Base-by-base conservation (phyloP, 495 filamentous ascomycete species). In the Sabuloglossum arenarium region DNA sequence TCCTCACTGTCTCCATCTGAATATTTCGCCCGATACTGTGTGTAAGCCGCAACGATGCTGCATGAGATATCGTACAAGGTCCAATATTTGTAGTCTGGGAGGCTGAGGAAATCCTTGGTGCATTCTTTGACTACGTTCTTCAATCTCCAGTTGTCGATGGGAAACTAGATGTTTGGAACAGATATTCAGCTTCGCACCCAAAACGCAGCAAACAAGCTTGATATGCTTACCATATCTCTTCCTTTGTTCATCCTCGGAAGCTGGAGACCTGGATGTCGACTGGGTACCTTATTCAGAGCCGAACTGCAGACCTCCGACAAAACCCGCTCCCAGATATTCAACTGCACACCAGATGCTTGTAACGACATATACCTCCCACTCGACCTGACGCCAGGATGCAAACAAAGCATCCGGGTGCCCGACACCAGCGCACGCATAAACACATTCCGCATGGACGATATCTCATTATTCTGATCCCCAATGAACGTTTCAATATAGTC, bases 51-150 rank as follows among this genome's bases (percentile, higher is more conserved):
- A 43, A 43, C 39, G n/a, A 43, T n/a, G n/a, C 39, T 43, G 11
- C 24, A 51, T 12, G 47, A 51, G 12, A 51, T 51, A 51, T 51
- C 47, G 47, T 51, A 51, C 47, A 51, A 51, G 16, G 28, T 51
- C 47, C 47, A 51, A 11, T 51, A 51, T 11, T 51, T 51, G 47
- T n/a, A 27, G 24, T 1, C 1, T 1, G 47, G 5, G 11, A 28
- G 6, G 12, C 8, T 1, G 12, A 51, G 11, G 16, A 51, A 28
- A 51, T 51, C 47, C 16, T 21, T 29, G 6, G 47, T 29, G 47
- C 47, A 51, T 51, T 51, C 24, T 2, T 28, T n/a, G 5, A 11
- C 16, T 5, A 51, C 47, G 1, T 9, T 27, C 28, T n/a, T 29
- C 24, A 51, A 29, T 1, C 47, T 9, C 2, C 14, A 51, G 10